Percentiles rank a stretch among this genome's conserved stretches.
Evolutionary conservation across 352 stramenopile species (phyloP).

Genomic region (Pseudoperonospora humuli): DNA sequence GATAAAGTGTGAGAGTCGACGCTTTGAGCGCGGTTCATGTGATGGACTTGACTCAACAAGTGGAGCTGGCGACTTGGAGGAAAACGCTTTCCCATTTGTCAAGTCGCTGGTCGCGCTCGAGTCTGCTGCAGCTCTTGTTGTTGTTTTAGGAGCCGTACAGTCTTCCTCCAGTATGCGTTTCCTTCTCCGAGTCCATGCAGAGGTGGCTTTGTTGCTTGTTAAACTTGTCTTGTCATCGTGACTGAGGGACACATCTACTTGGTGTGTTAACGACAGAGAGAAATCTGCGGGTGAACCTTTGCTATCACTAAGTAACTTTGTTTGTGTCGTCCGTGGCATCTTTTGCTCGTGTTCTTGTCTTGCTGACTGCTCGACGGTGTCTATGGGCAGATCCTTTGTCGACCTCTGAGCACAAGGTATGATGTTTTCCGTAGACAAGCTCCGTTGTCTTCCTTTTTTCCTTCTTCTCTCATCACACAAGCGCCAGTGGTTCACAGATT

Average conservation of each 20-base stretch:
- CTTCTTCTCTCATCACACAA: constrained; percentile 41
- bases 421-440: neutral
- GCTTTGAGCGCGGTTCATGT: constrained; percentile 9
- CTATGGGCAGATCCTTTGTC: neutral
- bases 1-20: constrained; percentile 31
- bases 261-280: neutral
- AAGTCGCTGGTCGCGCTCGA: neutral
- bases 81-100: constrained; percentile 6
- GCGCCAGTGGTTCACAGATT: constrained; percentile 45
- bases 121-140: neutral
- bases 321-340: neutral
- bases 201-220: neutral
- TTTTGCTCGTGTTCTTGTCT: neutral
- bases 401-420: neutral
- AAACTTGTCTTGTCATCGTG: neutral
- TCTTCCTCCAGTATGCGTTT: constrained; percentile 3
- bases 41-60: neutral
- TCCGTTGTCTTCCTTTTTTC: constrained; percentile 21
- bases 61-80: neutral
- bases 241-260: neutral
- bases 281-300: neutral
- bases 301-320: neutral
- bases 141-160: neutral
- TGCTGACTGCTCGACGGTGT: neutral
- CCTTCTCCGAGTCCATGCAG: neutral